Evolutionary conservation across 495 filamentous ascomycete genomes (phyloP).

Genomic region (Penicillium paxilli): DNA sequence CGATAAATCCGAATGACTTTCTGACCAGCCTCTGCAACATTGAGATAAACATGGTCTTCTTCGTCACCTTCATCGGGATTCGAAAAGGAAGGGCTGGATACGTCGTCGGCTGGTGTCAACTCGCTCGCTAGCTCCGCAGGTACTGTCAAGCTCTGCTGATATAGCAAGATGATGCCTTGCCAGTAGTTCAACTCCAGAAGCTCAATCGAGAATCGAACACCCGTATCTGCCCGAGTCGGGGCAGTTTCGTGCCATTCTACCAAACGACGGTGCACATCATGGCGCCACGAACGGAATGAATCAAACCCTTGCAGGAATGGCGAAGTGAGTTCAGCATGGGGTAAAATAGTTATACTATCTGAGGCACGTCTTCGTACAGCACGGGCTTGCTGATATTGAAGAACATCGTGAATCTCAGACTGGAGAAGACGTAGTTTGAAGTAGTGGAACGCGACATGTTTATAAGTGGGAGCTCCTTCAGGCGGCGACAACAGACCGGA

Average conservation of each 20-base stretch:
- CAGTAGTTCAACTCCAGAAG: conserved; percentile 95
- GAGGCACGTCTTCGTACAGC: conserved; percentile 48
- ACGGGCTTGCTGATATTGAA: conserved; percentile 84
- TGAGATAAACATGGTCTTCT: conserved; percentile 86
- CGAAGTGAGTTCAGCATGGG: conserved; percentile 76
- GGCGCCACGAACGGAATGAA: conserved; percentile 84
- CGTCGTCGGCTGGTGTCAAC: conserved; percentile 66
- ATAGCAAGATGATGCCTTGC: conserved; percentile 97
- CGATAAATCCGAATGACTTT: conserved; percentile 89
- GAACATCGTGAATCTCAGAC: conserved; percentile 91
- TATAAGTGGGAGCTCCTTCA: conserved; percentile 68
- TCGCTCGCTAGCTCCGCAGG: conserved; percentile 81
- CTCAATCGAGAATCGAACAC: conserved; percentile 81
- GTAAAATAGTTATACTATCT: conserved; percentile 64
- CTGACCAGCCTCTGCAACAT: conserved; percentile 92
- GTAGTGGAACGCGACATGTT: conserved; percentile 87
- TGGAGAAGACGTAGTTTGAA: conserved; percentile 89
- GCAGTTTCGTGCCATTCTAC: conserved; percentile 85
- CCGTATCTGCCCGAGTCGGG: conserved; percentile 73
- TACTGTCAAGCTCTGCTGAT: conserved; percentile 87
- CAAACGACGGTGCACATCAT: conserved; percentile 80
- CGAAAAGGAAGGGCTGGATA: conserved; percentile 58
- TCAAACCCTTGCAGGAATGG: conserved; percentile 83
- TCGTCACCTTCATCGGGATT: conserved; percentile 69
- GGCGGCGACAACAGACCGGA: conserved; percentile 65